A percentile compares a stretch with the other conserved stretches of the same genome.
Evolutionary conservation across 805 yeast genomes (phyloP).

Genomic region (Metschnikowia hibisci): DNA sequence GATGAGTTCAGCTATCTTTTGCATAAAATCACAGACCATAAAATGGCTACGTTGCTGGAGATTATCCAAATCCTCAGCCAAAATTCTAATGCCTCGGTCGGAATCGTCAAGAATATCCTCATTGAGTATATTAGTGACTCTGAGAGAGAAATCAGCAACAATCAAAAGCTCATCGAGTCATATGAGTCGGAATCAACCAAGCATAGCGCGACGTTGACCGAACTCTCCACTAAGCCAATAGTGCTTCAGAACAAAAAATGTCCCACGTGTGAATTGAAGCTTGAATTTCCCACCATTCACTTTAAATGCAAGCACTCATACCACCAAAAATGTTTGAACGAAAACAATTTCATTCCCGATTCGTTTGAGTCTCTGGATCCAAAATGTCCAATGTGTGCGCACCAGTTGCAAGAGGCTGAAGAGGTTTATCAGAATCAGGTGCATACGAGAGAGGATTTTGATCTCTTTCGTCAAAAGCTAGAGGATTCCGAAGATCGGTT

Average conservation of each 20-base stretch:
- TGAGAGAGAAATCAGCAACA: conserved; percentile 63
- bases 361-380: conserved; percentile 10
- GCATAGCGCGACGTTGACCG: conserved; percentile 52
- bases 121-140: conserved; percentile 57
- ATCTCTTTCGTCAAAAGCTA: conserved; percentile 57
- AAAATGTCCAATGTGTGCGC: conserved; percentile 70
- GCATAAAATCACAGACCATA: conserved; percentile 46
- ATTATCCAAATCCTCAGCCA: conserved; percentile 64
- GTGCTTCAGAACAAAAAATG: conserved; percentile 64
- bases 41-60: conserved; percentile 69
- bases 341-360: conserved; percentile 33
- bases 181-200: conserved; percentile 63
- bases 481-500: conserved; percentile 57
- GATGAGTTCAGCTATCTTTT: conserved; percentile 48
- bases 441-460: conserved; percentile 57
- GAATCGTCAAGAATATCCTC: conserved; percentile 66
- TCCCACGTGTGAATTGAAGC: conserved; percentile 54
- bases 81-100: conserved; percentile 63
- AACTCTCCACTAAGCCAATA: conserved; percentile 42
- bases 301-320: conserved; percentile 84
- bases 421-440: conserved; percentile 58
- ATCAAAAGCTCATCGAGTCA: conserved; percentile 58
- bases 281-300: conserved; percentile 78
- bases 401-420: conserved; percentile 64
- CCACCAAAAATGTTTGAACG: conserved; percentile 74